Evolutionary conservation across 345 rosid species (phyloP).

Genomic region (Boechera retrofracta): DNA sequence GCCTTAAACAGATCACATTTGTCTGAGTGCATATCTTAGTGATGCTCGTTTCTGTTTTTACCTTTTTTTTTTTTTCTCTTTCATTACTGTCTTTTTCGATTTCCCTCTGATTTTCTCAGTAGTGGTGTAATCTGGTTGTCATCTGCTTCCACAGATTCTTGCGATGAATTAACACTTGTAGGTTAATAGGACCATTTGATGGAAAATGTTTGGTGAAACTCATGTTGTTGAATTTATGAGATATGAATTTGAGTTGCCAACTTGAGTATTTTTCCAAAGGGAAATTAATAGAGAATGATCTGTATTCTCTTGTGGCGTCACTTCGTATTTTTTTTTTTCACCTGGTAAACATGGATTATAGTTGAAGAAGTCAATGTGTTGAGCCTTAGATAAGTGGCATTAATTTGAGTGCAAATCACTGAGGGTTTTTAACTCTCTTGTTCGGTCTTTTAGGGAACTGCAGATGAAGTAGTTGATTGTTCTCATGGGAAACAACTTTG

Average conservation of each 20-base stretch:
- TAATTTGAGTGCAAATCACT: not conserved
- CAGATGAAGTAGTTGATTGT: conserved; percentile 94
- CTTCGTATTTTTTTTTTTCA: not conserved
- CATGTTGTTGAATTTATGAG: too few species aligned
- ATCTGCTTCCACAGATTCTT: not conserved
- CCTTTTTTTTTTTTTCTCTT: not conserved
- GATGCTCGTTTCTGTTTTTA: too few species aligned
- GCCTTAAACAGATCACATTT: not conserved
- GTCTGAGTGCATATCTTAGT: not conserved
- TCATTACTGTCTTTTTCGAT: too few species aligned
- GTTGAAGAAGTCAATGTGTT: not conserved
- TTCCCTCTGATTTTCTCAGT: too few species aligned
- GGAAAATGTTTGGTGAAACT: too few species aligned
- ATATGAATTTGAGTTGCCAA: not conserved
- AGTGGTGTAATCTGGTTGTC: conserved; percentile 7
- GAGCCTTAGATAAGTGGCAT: not conserved
- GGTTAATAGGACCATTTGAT: too few species aligned
- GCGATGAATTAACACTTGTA: not conserved
- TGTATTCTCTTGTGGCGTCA: not conserved
- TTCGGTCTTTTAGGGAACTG: conserved; percentile 68
- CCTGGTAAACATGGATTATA: not conserved
- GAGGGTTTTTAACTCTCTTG: conserved; percentile 10
- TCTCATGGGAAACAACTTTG: conserved; percentile 91
- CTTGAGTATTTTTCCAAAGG: not conserved
- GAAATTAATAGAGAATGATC: not conserved